Conservation (phyloP, 176 grass and related monocot species). For the Tuctoria greenei region DNA sequence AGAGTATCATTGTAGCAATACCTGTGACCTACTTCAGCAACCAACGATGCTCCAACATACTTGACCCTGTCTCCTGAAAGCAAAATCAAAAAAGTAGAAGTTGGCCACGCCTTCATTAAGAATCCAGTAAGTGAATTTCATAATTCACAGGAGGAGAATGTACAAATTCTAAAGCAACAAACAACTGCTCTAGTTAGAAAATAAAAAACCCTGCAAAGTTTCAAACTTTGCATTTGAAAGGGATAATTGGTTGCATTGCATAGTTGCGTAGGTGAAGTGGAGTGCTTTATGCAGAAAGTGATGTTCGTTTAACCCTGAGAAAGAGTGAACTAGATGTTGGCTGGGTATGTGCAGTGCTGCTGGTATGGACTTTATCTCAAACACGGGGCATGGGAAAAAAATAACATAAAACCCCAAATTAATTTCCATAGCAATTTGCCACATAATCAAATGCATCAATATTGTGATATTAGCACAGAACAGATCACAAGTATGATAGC, state of each 20-base stretch:
- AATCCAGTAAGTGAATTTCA: conserved; percentile 30
- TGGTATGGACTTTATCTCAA: conserved; percentile 1
- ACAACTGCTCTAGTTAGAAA: conserved; percentile 3
- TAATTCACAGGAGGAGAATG: conserved; percentile 26
- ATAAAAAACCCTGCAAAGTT: background rate
- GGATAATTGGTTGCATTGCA: background rate
- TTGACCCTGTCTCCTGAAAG: conserved; percentile 88
- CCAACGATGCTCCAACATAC: conserved; percentile 64
- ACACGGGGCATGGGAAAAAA: background rate
- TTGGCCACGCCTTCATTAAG: background rate
- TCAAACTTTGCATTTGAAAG: background rate
- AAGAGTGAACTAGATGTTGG: conserved; percentile 9
- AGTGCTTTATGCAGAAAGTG: conserved; percentile 6
- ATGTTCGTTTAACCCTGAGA: conserved; percentile 19
- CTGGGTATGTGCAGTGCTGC: conserved; percentile 2
- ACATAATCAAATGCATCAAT: conserved; percentile 6
- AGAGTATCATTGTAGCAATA: conserved; percentile 33
- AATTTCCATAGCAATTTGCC: background rate
- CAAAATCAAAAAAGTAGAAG: conserved; percentile 32
- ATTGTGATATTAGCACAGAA: conserved; percentile 12
- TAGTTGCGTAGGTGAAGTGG: background rate
- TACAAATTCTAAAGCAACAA: conserved; percentile 16
- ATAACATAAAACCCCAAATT: background rate
- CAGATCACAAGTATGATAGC: background rate
- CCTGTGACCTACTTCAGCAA: conserved; percentile 66